Evolutionary conservation across 257 asterid genomes (phyloP).

Genomic region (Solanum dulcamara): DNA sequence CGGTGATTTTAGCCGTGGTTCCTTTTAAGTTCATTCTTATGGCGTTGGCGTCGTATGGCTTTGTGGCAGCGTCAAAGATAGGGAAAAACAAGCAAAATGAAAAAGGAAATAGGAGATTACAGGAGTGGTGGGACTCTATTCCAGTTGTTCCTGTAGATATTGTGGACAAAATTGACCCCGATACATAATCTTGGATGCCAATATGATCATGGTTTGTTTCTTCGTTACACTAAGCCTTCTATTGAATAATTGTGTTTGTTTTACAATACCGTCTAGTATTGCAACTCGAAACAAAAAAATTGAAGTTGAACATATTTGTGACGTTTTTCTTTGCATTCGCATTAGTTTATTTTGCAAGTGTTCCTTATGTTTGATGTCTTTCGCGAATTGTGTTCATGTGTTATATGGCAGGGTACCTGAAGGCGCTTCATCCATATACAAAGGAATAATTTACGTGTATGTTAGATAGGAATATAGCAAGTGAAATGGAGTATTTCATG

Average conservation of each 20-base stretch:
- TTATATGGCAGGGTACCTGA: not conserved
- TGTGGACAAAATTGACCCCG: constrained; percentile 11
- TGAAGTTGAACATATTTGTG: not conserved
- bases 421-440: not conserved
- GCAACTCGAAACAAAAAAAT: not conserved
- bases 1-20: constrained; percentile 37
- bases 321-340: not conserved
- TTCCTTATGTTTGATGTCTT: not conserved
- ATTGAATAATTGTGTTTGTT: not conserved
- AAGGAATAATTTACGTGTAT: not conserved
- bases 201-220: not conserved
- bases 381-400: not conserved
- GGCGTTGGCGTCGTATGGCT: constrained; percentile 20
- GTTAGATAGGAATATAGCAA: not conserved
- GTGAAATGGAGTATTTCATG: not conserved
- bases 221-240: not conserved
- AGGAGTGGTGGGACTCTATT: constrained; percentile 97
- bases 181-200: not conserved
- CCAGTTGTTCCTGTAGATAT: constrained; percentile 55
- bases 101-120: constrained; percentile 49
- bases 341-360: not conserved
- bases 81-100: constrained; percentile 40
- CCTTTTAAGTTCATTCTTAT: constrained; percentile 61
- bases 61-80: constrained; percentile 23
- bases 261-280: not conserved